These are phyloP conservation scores for Penicillium sp. DNA, from an alignment of 2,329 filamentous ascomycete species.

Conservation along the genomic window DNA sequence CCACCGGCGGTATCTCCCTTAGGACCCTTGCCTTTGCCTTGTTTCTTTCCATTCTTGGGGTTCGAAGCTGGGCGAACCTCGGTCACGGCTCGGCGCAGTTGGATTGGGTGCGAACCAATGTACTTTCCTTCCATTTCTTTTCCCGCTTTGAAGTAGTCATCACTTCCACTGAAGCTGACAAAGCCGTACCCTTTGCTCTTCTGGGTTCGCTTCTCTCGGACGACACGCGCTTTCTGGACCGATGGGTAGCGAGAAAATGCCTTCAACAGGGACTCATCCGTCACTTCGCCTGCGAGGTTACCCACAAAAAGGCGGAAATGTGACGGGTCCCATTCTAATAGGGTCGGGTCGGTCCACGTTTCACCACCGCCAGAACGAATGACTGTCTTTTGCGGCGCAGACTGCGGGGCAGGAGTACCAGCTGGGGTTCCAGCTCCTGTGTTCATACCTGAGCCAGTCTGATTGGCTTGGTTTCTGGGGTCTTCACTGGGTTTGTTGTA, in stretches of 20 bases:
- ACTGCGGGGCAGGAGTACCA: conserved; percentile 44
- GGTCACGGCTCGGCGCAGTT: conserved; percentile 82
- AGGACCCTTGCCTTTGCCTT: conserved; percentile 29
- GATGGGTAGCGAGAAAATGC: conserved; percentile 86
- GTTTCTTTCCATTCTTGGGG: conserved; percentile 60
- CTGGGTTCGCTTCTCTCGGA: conserved; percentile 91
- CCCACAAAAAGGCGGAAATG: conserved; percentile 95
- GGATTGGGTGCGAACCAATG: conserved; percentile 92
- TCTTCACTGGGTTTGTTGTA: conserved; percentile 57
- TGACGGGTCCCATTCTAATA: conserved; percentile 93
- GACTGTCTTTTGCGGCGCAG: conserved; percentile 71
- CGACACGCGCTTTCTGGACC: conserved; percentile 86
- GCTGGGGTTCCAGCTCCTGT: conserved; percentile 36
- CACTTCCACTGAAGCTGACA: conserved; percentile 89
- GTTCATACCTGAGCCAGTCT: conserved; percentile 38
- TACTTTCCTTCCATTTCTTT: conserved; percentile 99
- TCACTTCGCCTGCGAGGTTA: conserved; percentile 95
- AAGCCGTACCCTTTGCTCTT: conserved; percentile 98
- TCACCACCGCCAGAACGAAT: conserved; percentile 84
- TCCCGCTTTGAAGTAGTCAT: conserved; percentile 93
- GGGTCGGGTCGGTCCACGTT: conserved; percentile 81
- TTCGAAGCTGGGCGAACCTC: conserved; percentile 80
- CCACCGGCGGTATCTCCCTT: conserved; percentile 18
- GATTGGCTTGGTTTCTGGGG: conserved; percentile 25
- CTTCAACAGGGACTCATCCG: conserved; percentile 91